Conservation (phyloP, 345 rosid genomes). For the Gossypium rotundifolium region DNA sequence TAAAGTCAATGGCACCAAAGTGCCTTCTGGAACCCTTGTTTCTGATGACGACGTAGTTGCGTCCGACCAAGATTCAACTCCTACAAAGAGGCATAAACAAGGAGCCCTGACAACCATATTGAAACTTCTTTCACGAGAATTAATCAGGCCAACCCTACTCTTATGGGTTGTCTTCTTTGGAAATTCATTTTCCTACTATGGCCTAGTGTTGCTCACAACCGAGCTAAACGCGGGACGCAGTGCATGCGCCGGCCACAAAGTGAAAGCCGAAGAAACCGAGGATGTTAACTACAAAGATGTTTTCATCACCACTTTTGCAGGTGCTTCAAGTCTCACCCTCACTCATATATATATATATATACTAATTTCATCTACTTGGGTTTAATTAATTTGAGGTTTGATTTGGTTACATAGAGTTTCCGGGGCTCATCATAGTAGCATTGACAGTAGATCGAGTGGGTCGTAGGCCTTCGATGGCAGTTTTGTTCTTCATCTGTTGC, state of each 20-base stretch:
- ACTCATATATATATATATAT: no score
- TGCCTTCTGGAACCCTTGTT: conserved; percentile 68
- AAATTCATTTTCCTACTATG: conserved; percentile 85
- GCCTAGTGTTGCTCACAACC: conserved; percentile 83
- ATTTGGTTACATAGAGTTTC: conserved; percentile 50
- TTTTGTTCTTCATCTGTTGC: conserved; percentile 67
- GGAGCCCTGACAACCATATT: conserved; percentile 36
- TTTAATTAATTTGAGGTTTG: conserved; percentile 3
- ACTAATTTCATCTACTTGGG: neutral
- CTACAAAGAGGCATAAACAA: conserved; percentile 31
- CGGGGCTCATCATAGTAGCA: conserved; percentile 79
- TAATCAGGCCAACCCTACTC: conserved; percentile 63
- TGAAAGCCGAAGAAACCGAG: conserved; percentile 25
- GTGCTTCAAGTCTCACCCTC: conserved; percentile 17
- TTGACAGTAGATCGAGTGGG: conserved; percentile 73
- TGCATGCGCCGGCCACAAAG: conserved; percentile 29
- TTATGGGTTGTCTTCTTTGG: conserved; percentile 85
- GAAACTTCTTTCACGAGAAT: conserved; percentile 62
- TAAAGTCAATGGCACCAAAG: conserved; percentile 37
- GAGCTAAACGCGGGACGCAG: conserved; percentile 57
- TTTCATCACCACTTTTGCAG: conserved; percentile 83
- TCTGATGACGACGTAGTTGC: conserved; percentile 41
- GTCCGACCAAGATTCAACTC: conserved; percentile 27
- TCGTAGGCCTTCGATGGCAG: conserved; percentile 75
- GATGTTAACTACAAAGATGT: conserved; percentile 61